Evolutionary conservation across 345 rosid species (phyloP).

Genomic region (Acer saccharum): DNA sequence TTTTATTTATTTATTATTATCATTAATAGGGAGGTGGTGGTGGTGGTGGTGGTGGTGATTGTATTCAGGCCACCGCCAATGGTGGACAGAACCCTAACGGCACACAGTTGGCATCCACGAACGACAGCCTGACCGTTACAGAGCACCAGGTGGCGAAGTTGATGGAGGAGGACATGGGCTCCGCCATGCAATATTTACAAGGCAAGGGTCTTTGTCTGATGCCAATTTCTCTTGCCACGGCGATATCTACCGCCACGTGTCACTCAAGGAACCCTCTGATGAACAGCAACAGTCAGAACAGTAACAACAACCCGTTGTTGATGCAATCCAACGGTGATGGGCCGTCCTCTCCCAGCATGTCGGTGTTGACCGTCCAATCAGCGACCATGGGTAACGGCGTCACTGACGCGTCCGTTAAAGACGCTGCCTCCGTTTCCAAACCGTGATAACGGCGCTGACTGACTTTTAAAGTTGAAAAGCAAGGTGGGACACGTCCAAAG

Average conservation of each 20-base stretch:
- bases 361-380: constrained; percentile 77
- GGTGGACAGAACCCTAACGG: constrained; percentile 30
- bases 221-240: constrained; percentile 95
- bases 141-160: constrained; percentile 92
- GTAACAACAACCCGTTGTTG: background rate
- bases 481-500: constrained; percentile 22
- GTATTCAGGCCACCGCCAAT: constrained; percentile 45
- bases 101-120: constrained; percentile 35
- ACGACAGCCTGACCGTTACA: constrained; percentile 64
- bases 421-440: constrained; percentile 67
- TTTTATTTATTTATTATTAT: no score
- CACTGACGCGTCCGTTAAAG: constrained; percentile 52
- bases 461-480: background rate
- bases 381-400: constrained; percentile 49
- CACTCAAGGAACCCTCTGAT: constrained; percentile 46
- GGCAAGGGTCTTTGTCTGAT: constrained; percentile 96
- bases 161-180: constrained; percentile 98
- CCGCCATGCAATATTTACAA: constrained; percentile 97
- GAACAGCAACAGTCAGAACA: constrained; percentile 8
- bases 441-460: constrained; percentile 50
- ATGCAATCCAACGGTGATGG: constrained; percentile 49
- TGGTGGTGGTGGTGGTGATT: constrained; percentile 46
- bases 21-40: constrained; percentile 27
- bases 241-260: constrained; percentile 76
- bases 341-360: constrained; percentile 74